Evolutionary conservation across 2,329 filamentous ascomycete genomes (phyloP).

Genomic region (Exophiala lecanii-corni): DNA sequence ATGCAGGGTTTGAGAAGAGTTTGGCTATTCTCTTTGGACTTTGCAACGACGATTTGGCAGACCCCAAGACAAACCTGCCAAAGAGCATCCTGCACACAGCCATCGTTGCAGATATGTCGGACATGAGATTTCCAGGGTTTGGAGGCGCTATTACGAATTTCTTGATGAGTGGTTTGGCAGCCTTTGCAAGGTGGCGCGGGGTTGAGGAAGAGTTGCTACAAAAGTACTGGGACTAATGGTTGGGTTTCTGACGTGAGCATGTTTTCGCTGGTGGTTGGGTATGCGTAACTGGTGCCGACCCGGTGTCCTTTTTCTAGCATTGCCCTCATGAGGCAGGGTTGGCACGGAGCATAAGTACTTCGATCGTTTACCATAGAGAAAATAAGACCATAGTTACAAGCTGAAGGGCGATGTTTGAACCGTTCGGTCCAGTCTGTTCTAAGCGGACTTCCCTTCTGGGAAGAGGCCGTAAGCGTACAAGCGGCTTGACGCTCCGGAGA

Average conservation of each 20-base stretch:
- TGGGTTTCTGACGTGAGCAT: too few species aligned
- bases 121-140: conserved; percentile 17
- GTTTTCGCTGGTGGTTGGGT: too few species aligned
- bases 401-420: too few species aligned
- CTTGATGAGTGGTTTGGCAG: conserved; percentile 9
- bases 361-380: too few species aligned
- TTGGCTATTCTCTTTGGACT: conserved; percentile 23
- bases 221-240: conserved; percentile 19
- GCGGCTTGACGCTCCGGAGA: not conserved
- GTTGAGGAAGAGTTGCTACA: conserved; percentile 16
- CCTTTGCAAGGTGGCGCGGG: conserved; percentile 16
- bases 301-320: too few species aligned
- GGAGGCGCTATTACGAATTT: conserved; percentile 14
- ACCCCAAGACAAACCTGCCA: conserved; percentile 17
- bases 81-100: conserved; percentile 15
- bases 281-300: too few species aligned
- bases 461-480: not conserved
- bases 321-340: too few species aligned
- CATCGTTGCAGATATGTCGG: conserved; percentile 14
- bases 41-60: conserved; percentile 18
- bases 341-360: too few species aligned
- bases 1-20: conserved; percentile 21
- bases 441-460: not conserved
- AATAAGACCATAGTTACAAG: too few species aligned
- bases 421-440: too few species aligned